phyloP scores from a whole-genome alignment of 176 grass and related monocot genomes.

The Aegilops tauschii region DNA sequence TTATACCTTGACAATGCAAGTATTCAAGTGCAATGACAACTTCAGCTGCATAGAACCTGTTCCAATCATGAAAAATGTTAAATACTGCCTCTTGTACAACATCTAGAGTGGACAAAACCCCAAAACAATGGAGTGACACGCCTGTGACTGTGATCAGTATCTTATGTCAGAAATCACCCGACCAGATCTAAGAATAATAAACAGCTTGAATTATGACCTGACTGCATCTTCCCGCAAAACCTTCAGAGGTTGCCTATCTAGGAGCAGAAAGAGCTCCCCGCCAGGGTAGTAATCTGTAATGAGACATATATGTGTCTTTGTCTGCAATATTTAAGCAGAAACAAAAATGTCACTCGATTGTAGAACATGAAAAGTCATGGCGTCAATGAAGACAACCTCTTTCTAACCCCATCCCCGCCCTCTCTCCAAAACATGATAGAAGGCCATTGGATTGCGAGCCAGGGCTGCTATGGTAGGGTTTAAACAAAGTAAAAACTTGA shows the following conservation, averaged over 20 bases:
- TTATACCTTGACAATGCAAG: conserved; percentile 89
- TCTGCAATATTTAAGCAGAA: conserved; percentile 49
- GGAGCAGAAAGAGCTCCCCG: conserved; percentile 82
- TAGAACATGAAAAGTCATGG: not conserved
- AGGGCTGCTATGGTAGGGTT: not conserved
- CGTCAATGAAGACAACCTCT: not conserved
- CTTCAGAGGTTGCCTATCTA: conserved; percentile 86
- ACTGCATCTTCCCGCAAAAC: conserved; percentile 84
- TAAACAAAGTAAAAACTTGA: conserved; percentile 1
- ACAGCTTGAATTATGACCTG: conserved; percentile 49
- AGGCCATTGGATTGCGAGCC: not conserved
- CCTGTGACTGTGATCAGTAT: not conserved
- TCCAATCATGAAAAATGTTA: conserved; percentile 20
- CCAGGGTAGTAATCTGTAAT: conserved; percentile 87
- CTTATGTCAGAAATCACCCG: not conserved
- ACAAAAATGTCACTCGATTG: not conserved
- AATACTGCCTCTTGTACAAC: not conserved
- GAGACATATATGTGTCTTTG: conserved; percentile 88
- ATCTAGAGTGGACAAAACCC: not conserved
- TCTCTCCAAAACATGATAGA: not conserved
- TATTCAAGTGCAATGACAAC: conserved; percentile 90
- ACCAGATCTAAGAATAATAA: conserved; percentile 3
- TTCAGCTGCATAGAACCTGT: conserved; percentile 92
- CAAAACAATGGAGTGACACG: not conserved
- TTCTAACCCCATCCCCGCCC: not conserved